Evolutionary conservation across 345 rosid species (phyloP).

Genomic region (Rhodamnia rubescens): DNA sequence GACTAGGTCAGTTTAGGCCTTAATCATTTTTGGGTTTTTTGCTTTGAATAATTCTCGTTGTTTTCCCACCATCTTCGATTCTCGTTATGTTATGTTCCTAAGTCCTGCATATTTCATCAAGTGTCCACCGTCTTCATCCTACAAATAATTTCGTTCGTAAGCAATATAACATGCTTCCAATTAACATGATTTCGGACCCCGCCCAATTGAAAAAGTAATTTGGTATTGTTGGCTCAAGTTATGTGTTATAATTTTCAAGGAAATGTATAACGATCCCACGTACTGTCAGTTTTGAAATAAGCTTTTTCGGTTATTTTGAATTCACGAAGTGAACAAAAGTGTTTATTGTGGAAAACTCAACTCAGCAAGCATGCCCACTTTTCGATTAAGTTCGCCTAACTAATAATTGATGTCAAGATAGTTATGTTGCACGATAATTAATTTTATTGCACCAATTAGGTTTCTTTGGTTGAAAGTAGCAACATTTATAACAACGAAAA

Average conservation of each 20-base stretch:
- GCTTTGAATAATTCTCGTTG: too few relatives aligned
- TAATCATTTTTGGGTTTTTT: not conserved
- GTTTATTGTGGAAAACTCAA: not conserved
- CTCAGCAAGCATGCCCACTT: not conserved
- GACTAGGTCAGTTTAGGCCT: not conserved
- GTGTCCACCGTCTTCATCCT: not conserved
- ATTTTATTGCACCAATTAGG: not conserved
- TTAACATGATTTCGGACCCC: rapidly evolving
- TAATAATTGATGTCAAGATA: not conserved
- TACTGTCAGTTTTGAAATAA: not conserved
- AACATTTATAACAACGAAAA: too few relatives aligned
- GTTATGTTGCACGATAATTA: not conserved
- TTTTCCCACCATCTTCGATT: not conserved
- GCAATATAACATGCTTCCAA: not conserved
- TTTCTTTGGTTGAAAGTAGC: too few relatives aligned
- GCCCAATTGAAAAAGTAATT: not conserved
- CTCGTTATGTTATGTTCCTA: not conserved
- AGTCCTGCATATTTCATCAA: not conserved
- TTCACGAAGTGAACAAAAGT: not conserved
- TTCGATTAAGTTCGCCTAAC: not conserved
- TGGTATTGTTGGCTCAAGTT: rapidly evolving
- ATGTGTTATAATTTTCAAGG: too few relatives aligned
- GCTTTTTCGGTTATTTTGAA: rapidly evolving
- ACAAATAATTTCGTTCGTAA: not conserved
- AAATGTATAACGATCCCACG: rapidly evolving